Conservation (phyloP, 1,284 basidiomycete species). For the Ustilago bromivora region DNA sequence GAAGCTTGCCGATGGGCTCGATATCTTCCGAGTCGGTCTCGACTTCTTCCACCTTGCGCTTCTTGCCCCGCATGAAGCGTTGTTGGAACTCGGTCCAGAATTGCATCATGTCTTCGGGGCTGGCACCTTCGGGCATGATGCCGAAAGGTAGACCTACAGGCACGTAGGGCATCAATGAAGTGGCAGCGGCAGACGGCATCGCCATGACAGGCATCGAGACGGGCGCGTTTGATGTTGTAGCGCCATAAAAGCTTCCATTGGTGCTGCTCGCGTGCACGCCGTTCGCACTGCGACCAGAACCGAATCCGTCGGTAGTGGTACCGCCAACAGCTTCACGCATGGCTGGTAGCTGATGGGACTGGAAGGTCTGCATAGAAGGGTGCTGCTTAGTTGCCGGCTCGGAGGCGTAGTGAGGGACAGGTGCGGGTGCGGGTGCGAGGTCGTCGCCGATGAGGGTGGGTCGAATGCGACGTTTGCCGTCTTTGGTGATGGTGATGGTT, state of each 20-base stretch:
- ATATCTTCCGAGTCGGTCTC: constrained; percentile 42
- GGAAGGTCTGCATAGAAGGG: constrained; percentile 10
- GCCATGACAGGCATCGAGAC: constrained; percentile 13
- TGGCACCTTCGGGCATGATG: constrained; percentile 49
- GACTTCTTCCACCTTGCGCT: constrained; percentile 42
- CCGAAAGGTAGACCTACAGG: constrained; percentile 43
- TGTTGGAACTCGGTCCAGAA: constrained; percentile 54
- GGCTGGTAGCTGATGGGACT: constrained; percentile 33
- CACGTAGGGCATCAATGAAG: constrained; percentile 41
- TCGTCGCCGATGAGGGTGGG: constrained; percentile 73
- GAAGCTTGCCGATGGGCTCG: constrained; percentile 48
- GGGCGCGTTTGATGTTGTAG: constrained; percentile 7
- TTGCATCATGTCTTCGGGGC: constrained; percentile 49
- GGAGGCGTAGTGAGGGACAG: constrained; percentile 16
- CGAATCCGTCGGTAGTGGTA: constrained; percentile 43
- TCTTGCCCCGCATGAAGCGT: constrained; percentile 43
- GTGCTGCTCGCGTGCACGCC: constrained; percentile 24
- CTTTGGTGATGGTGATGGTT: constrained; percentile 69
- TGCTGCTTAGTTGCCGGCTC: constrained; percentile 15
- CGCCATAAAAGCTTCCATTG: constrained; percentile 18
- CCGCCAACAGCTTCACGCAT: constrained; percentile 46
- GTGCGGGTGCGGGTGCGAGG: constrained; percentile 7
- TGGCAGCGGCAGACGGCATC: constrained; percentile 13
- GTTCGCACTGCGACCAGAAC: constrained; percentile 16
- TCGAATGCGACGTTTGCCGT: constrained; percentile 77